Evolutionary conservation across 306 rosid genomes (phyloP), one percentile per base, ranked within the genome.

Genomic region (Cicer arietinum): DNA sequence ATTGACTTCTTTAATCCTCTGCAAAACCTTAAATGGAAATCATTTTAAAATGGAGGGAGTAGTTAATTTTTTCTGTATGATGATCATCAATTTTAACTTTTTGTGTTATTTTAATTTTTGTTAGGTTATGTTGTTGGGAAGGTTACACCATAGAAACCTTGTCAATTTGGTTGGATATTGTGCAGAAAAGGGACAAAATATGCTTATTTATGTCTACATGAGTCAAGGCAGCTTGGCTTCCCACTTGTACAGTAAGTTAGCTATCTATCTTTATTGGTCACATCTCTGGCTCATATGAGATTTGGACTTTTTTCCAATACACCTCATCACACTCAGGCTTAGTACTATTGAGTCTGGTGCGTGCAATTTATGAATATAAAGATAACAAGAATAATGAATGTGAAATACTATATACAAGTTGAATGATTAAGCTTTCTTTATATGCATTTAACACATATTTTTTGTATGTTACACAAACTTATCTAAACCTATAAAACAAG

Each of bases 101-200:
- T 58, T 65, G 13, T 47, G 50, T 37, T 77, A 6, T 45, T 73
- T 57, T 8, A 57, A 69, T n/a, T 50, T 52, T 77, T 53, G 8
- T 57, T 90, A 95, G 99, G 99, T 95, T 70, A 90, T 89, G 89
- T 75, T 95, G 81, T 71, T 95, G 79, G 99, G 99, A 76, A 92
- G 99, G 82, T 88, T 95, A 74, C 99, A 95, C 85, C 99, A 95
- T 75, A 84, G 98, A 50, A 95, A 95, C 84, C 90, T 95, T 35
- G 97, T 92, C 80, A 92, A 95, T 83, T 88, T 95, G 91, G 81
- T 95, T 3, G 97, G 99, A 45, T 95, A 88, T 77, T 92, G 98
- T 81, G 96, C 96, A 57, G 99, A 95, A 71, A 95, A 89, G 77
- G 89, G 92, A 48, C 99, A 92, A 56, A 90, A 89, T 77, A 95